Evolutionary conservation across 805 yeast species (phyloP), one percentile per base, ranked within the genome.

Genomic region (Tetrapisispora nanseiensis): DNA sequence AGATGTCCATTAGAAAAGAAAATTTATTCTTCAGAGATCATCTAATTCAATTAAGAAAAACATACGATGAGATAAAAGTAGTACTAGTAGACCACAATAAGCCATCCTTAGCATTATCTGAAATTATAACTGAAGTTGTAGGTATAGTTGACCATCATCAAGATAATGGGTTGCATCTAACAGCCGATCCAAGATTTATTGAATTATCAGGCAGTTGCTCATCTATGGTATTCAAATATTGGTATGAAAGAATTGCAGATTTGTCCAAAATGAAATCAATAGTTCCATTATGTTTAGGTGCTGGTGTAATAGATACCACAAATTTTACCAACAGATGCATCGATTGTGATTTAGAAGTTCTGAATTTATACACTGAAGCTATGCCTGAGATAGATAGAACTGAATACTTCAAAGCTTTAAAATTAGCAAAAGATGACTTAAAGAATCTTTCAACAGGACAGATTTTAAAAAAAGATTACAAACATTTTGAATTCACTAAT

Each of bases 91-190:
- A 90, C 57, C 95, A 86, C 62, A 87, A 90, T 54, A 66, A 67
- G 27, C 68, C 80, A 21, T 87, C 73, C 49, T 83, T 78, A 12
- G 69, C 55, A 23, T 57, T 63, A 2, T 56, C 53, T 15, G 45
- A 54, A 8, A 57, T 57, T 35, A 51, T 65, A 11, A 55, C 44
- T 7, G 51, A 59, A 5, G 77, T 82, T 0, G 60, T 62, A 1
- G 80, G 79, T 0, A 76, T 92, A 6, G 75, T 92, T 21, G 98
- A 90, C 57, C 98, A 90, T 57, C 98, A 90, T 57, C 82, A 71
- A 15, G 95, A 89, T 52, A 82, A 80, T 47, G 65, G 65, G 0
- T 59, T 63, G 8, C 76, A 68, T 49, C 29, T 49, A 15, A 66
- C 74, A 34, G 78, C 78, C 0, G 53, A 57, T 1, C 96, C 96